Percentiles rank a stretch among this genome's conserved stretches.
Conservation (phyloP, 129 eudicot species). For the Flaveria ramosissima region DNA sequence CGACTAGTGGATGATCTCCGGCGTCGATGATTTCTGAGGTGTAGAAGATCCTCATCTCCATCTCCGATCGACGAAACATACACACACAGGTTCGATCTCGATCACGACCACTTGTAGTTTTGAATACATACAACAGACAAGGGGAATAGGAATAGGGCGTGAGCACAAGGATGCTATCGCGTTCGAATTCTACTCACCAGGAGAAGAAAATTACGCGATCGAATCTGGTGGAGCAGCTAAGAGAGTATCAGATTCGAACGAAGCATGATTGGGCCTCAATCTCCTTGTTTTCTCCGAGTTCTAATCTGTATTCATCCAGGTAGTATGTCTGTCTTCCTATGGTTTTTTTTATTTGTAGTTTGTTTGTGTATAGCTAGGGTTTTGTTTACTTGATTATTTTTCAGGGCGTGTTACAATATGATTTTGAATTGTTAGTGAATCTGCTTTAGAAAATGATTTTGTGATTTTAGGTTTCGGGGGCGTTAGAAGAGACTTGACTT, state of each 20-base stretch:
- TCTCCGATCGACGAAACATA: neutral
- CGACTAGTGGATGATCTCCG: neutral
- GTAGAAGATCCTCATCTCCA: neutral
- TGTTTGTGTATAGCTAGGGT: neutral
- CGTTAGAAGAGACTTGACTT: no score
- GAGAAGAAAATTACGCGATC: slow-evolving; percentile 46
- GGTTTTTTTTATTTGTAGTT: neutral
- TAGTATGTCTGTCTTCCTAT: neutral
- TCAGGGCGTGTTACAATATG: no score
- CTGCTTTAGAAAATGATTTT: no score
- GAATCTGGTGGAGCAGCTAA: slow-evolving; percentile 71
- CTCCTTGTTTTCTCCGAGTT: slow-evolving; percentile 62
- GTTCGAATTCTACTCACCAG: slow-evolving; percentile 39
- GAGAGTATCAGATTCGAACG: slow-evolving; percentile 74
- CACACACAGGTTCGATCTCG: neutral
- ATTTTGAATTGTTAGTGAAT: no score
- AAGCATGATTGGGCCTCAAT: slow-evolving; percentile 76
- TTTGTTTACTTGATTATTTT: neutral
- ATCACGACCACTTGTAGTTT: neutral
- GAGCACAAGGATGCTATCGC: slow-evolving; percentile 25
- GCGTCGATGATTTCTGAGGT: neutral
- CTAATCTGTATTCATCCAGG: slow-evolving; percentile 61
- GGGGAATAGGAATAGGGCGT: no score
- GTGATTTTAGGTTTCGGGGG: neutral
- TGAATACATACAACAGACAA: no score